A percentile compares a stretch with the other conserved stretches of the same genome.
These are phyloP conservation scores for Lactarius hatsudake DNA, from an alignment of 768 basidiomycete genomes.

Conservation along the genomic window DNA sequence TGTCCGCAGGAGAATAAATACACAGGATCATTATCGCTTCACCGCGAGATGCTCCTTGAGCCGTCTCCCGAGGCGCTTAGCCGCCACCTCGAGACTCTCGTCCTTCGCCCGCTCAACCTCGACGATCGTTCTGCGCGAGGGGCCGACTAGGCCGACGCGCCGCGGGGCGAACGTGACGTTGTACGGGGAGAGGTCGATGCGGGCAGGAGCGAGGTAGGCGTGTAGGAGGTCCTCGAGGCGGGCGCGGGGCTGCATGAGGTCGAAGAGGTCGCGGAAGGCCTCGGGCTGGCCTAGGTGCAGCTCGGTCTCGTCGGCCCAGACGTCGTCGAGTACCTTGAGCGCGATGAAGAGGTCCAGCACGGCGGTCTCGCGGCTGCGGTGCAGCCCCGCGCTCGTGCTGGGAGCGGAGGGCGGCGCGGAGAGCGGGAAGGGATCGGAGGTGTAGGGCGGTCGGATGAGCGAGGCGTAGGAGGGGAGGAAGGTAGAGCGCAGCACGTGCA, in stretches of 20 bases:
- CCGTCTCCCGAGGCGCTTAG: conserved; percentile 25
- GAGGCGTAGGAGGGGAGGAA: conserved; percentile 65
- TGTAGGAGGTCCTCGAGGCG: conserved; percentile 73
- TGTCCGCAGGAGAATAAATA: neutral
- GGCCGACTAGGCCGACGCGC: conserved; percentile 16
- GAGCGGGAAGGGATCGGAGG: conserved; percentile 70
- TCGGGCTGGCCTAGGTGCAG: conserved; percentile 76
- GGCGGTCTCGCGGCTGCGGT: conserved; percentile 67
- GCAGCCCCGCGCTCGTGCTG: conserved; percentile 34
- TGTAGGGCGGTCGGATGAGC: conserved; percentile 64
- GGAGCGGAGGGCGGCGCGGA: conserved; percentile 9
- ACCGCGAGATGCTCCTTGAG: conserved; percentile 17
- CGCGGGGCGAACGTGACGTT: conserved; percentile 15
- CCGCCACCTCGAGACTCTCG: conserved; percentile 29
- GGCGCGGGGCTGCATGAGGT: conserved; percentile 68
- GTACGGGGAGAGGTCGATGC: conserved; percentile 30
- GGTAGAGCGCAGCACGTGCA: conserved; percentile 76
- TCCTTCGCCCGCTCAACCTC: conserved; percentile 27
- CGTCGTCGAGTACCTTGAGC: conserved; percentile 76
- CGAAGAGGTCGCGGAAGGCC: conserved; percentile 76
- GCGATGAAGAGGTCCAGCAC: conserved; percentile 78
- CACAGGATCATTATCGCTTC: neutral
- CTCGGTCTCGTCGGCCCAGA: conserved; percentile 69
- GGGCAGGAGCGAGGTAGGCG: conserved; percentile 41
- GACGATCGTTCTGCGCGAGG: conserved; percentile 24